These are phyloP conservation scores for Nitzschia palea DNA, from an alignment of 108 stramenopile species.

Conservation along the genomic window DNA sequence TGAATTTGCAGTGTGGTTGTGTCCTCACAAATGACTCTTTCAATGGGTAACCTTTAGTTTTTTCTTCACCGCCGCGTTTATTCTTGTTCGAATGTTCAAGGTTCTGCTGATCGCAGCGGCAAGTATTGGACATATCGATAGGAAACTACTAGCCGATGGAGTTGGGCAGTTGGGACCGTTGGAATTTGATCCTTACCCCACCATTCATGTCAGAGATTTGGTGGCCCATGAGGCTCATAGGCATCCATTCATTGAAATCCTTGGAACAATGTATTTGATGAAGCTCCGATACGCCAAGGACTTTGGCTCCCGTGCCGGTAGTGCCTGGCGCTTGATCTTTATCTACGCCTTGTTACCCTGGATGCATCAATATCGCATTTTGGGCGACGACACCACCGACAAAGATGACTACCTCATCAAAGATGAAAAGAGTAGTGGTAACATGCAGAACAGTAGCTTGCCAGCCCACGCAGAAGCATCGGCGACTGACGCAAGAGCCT, in stretches of 20 bases:
- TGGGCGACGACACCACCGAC: too few relatives aligned
- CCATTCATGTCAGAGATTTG: neutral
- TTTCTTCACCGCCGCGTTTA: slow-evolving; percentile 8
- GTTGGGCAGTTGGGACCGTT: slow-evolving; percentile 17
- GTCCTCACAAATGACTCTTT: neutral
- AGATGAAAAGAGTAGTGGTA: neutral
- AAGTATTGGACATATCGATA: slow-evolving; percentile 31
- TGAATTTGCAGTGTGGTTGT: neutral
- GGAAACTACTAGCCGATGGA: slow-evolving; percentile 9
- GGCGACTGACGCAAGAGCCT: neutral
- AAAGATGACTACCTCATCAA: too few relatives aligned
- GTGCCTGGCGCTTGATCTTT: slow-evolving; percentile 43
- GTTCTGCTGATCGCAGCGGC: slow-evolving; percentile 15
- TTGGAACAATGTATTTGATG: slow-evolving; percentile 66
- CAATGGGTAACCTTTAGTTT: neutral
- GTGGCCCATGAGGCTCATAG: slow-evolving; percentile 42
- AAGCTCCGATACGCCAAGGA: slow-evolving; percentile 46
- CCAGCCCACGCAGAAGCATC: neutral
- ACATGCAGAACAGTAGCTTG: neutral
- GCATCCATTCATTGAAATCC: slow-evolving; percentile 65
- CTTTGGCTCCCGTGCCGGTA: slow-evolving; percentile 59
- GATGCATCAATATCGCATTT: slow-evolving; percentile 19
- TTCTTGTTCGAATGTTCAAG: slow-evolving; percentile 24
- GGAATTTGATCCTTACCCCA: slow-evolving; percentile 10
- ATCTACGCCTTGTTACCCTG: slow-evolving; percentile 35